These are phyloP conservation scores for Magnolia changhungtana DNA, from an alignment of 164 flowering plant genomes.

Conservation along the genomic window DNA sequence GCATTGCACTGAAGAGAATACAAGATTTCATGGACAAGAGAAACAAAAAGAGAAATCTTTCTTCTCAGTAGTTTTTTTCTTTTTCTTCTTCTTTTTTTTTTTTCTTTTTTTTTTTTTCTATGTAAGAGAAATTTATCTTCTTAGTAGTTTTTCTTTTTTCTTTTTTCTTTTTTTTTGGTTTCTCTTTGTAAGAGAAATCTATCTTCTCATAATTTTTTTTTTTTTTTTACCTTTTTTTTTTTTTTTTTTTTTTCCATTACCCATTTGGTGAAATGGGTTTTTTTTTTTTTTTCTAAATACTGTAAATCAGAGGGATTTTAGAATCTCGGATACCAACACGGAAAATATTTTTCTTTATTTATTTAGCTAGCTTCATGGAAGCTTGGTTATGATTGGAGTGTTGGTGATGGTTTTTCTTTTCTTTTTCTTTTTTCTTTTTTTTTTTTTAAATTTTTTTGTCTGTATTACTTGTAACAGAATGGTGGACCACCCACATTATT, in stretches of 20 bases:
- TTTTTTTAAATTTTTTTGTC: not conserved
- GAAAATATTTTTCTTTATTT: not conserved
- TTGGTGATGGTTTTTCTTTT: not conserved
- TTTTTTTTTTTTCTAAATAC: not conserved
- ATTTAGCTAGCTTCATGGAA: constrained; percentile 2
- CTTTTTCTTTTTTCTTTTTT: too few species aligned
- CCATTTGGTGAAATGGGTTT: constrained; percentile 5
- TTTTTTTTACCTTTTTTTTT: not conserved
- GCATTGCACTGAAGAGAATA: constrained; percentile 23
- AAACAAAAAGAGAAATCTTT: constrained; percentile 1
- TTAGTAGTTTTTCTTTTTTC: not conserved
- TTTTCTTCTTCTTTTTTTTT: not conserved
- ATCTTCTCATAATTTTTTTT: not conserved
- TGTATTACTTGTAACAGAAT: not conserved
- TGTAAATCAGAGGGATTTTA: not conserved
- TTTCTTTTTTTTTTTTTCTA: not conserved
- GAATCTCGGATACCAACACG: not conserved
- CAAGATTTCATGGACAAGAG: constrained; percentile 22
- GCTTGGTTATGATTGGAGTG: not conserved
- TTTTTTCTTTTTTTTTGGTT: not conserved
- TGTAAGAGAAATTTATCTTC: not conserved
- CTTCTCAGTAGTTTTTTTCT: not conserved
- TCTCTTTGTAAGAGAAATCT: not conserved
- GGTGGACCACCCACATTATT: constrained; percentile 1
- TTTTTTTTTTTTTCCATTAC: not conserved